Evolutionary conservation across 2,329 filamentous ascomycete species (phyloP), one percentile per base, ranked within the genome.

Genomic region (Phyllosticta capitalensis): DNA sequence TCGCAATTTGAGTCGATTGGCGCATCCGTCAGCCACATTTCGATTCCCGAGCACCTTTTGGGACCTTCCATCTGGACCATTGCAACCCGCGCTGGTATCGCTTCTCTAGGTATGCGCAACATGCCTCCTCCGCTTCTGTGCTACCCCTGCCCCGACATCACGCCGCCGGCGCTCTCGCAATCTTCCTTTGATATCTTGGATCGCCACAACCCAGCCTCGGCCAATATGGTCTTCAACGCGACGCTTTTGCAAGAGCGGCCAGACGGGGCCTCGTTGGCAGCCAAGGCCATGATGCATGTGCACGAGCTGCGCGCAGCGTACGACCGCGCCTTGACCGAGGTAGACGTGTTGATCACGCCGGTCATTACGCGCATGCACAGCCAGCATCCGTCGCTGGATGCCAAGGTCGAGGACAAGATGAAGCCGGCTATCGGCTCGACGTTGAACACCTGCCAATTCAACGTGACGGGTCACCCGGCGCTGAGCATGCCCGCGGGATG

Each of bases 271-370:
- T 54, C 63, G 5, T 66, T 74, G 9, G 71, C 76, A 33, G 74
- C 72, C 33, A 80, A 81, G 67, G 77, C 77, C 0, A 70, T 79
- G 61, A 72, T 74, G 50, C 75, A 79, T 59, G 74, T 76, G 0
- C 73, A 75, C 54, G 68, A 79, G 65, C 68, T 81, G 22, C 71
- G 77, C 2, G 76, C 73, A 4, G 77, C 76, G 3, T 81, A 81
- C 64, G 78, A 81, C 63, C 62, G 64, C 12, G 77, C 72, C 0
- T 65, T 81, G 7, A 65, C 67, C 22, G 65, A 72, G 0, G 69
- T 76, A n/a, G 79, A 82, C 63, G 72, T 81, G 5, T 67, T 82
- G 9, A 63, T 82, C 50, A 76, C 77, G 59, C 79, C 79, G 0
- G 73, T 75, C 7, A 76, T 75, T 26, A 76, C 78, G 6, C 74